Evolutionary conservation across 257 asterid genomes (phyloP), one percentile per base, ranked within the genome.

Genomic region (Penstemon barbatus): DNA sequence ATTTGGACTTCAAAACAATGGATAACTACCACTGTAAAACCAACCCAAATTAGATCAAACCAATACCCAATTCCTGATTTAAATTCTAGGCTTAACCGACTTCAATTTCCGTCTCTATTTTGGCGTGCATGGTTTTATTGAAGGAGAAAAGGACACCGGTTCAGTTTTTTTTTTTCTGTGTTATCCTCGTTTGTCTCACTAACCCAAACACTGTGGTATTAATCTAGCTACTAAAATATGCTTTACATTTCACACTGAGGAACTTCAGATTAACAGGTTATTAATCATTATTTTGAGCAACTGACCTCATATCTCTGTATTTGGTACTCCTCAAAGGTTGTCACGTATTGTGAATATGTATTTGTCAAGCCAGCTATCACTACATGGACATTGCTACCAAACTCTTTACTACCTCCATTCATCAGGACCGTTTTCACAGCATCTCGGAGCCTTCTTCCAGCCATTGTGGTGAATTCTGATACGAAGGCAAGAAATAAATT

Each of bases 261-360:
- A 69, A 60, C 52, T 52, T 19, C 3, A 63, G 8, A 41, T 3
- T 46, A 46, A 2, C n/a, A 49, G 18, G 19, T 49, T 49, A 4
- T 5, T 49, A 49, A 49, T 10, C n/a, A 15, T 49, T 49, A 49
- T 10, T 46, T 10, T 52, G 56, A 58, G 52, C 11, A 65, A 81
- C 90, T 79, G 41, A 92, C 98, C 97, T 92, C 99, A 7, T 93
- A 93, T 93, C 99, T 82, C 82, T 93, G 99, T 39, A 88, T 81
- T 80, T 83, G 65, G 74, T 93, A 93, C 77, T 93, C 99, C 87
- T 93, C 99, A 65, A 81, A 74, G 52, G 99, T 93, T 6, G 99
- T 87, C 59, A 93, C 72, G 40, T 93, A 90, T 65, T 93, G 99
- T 36, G 99, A 93, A 74, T 93, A 93, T 56, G 97, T 88, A 71